Base-by-base conservation (phyloP, 202 grass and related monocot genomes). In the Cymbopogon flexuosus region DNA sequence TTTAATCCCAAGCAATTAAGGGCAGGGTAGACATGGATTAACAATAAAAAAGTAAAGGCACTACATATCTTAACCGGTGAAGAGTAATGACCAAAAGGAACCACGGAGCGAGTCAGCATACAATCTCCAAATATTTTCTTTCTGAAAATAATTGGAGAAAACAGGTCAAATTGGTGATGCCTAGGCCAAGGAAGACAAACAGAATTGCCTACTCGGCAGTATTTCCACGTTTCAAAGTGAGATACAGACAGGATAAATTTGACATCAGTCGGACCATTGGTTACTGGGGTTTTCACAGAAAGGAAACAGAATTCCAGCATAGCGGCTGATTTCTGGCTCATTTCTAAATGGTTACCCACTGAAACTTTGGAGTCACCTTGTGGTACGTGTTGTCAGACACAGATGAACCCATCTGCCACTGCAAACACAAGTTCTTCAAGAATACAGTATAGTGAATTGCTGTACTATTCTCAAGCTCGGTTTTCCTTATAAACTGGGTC, bases 1-100 rank as follows among this genome's bases (percentile, higher is more conserved):
- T 89, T 89, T 86, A 83, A 79, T 36, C 42, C 49, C 16, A 6
- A 73, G 73, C 51, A 79, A 79, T 79, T 83, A 89, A 83, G 73
- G 71, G 37, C 22, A 82, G 24, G 18, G 19, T 54, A 62, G 78
- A 36, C 42, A 68, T 79, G 79, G 43, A 72, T 83, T 27, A 74
- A 34, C 18, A 82, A 73, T 79, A 79, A 74, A 83, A 24, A 85
- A 73, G 29, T 85, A 58, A 30, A 58, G 16, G 77, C 51, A 61
- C 16, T 66, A 51, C 64, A 12, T 66, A 61, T 56, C 47, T 71
- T 66, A 73, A n/a, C 34, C 43, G 27, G 30, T 81, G 35, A 70
- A 49, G 65, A 81, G 11, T 43, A 71, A 58, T 47, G 71, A 59
- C 37, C 42, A 27, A 33, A 33, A 0, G 57, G 3, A 77, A 34